Conservation (phyloP, 345 rosid species). For the Lepidium sativum region DNA sequence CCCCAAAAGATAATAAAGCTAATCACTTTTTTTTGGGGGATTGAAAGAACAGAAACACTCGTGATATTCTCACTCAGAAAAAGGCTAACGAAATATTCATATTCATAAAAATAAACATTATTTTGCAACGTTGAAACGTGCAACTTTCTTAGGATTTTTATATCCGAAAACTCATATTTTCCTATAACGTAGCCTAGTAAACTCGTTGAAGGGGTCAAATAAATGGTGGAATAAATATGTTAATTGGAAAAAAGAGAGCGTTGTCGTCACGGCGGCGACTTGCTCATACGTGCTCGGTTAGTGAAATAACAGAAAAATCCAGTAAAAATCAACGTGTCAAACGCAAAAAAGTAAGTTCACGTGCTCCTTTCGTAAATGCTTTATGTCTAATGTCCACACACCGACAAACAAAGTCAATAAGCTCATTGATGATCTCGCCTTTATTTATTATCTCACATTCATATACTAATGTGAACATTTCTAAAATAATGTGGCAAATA, state of each 20-base stretch:
- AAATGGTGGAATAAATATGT: slow-evolving; percentile 9
- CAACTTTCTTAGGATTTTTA: background rate
- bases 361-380: slow-evolving; percentile 22
- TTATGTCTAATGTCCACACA: slow-evolving; percentile 16
- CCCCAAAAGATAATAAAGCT: background rate
- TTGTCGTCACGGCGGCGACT: slow-evolving; percentile 44
- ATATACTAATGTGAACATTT: no score
- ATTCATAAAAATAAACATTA: no score
- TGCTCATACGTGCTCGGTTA: background rate
- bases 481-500: background rate
- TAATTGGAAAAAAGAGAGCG: slow-evolving; percentile 21
- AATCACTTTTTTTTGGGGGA: background rate
- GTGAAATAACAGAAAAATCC: background rate
- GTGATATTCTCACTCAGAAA: background rate
- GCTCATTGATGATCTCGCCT: slow-evolving; percentile 5
- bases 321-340: slow-evolving; percentile 26
- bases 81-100: background rate
- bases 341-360: slow-evolving; percentile 10
- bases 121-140: background rate
- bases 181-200: background rate
- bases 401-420: slow-evolving; percentile 21
- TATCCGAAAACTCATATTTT: background rate
- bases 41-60: slow-evolving; percentile 5
- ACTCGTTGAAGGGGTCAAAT: background rate
- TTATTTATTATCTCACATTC: no score